Conservation (phyloP, 495 filamentous ascomycete genomes). For the Hyaloscypha variabilis region DNA sequence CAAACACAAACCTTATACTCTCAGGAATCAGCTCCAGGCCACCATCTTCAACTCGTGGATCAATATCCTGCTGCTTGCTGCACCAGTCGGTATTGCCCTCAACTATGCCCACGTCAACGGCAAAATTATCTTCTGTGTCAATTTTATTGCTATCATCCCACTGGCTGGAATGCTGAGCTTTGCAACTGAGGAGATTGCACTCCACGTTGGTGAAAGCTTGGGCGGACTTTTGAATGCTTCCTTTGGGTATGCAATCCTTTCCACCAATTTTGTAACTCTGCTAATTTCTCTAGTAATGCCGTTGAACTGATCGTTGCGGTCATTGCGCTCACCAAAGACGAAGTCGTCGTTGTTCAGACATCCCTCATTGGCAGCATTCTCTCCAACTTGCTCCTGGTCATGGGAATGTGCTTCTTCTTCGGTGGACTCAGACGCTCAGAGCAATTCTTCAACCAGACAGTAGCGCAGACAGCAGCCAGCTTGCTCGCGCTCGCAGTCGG, state of each 20-base stretch:
- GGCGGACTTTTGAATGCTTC: conserved; percentile 87
- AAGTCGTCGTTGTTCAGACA: conserved; percentile 89
- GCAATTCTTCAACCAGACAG: conserved; percentile 89
- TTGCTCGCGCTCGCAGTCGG: conserved; percentile 79
- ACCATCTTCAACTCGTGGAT: conserved; percentile 82
- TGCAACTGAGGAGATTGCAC: conserved; percentile 87
- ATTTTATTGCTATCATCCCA: conserved; percentile 89
- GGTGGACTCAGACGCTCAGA: conserved; percentile 79
- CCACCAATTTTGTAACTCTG: background rate
- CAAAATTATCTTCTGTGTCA: conserved; percentile 72
- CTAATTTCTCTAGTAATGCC: conserved; percentile 63
- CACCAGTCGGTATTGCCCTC: conserved; percentile 75
- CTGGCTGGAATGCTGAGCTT: conserved; percentile 89
- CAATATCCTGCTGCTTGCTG: conserved; percentile 79
- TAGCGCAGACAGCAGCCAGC: conserved; percentile 90
- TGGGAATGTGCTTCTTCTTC: conserved; percentile 94
- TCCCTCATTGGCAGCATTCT: conserved; percentile 90
- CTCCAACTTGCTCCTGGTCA: conserved; percentile 87
- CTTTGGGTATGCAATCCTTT: conserved; percentile 67
- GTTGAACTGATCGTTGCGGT: conserved; percentile 92
- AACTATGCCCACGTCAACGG: conserved; percentile 58
- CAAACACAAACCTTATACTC: conserved; percentile 51
- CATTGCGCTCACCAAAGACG: conserved; percentile 69
- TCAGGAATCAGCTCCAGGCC: conserved; percentile 68
- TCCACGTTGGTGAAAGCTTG: conserved; percentile 81